A percentile compares a stretch with the other conserved stretches of the same genome.
Conservation (phyloP, 495 filamentous ascomycete genomes). For the Penicillium bovifimosum region DNA sequence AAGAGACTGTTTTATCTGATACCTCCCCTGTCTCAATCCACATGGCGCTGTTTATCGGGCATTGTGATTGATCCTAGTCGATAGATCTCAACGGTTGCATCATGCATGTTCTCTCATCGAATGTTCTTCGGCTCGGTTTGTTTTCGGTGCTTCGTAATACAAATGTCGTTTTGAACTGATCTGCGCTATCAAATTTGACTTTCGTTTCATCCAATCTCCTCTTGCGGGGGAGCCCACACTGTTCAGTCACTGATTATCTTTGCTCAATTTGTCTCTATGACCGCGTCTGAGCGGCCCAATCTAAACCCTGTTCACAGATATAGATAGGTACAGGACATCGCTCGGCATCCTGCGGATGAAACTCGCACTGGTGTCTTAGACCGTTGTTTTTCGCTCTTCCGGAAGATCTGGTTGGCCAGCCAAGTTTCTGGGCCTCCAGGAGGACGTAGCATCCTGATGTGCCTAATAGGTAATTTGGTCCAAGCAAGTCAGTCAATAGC, state of each 20-base stretch:
- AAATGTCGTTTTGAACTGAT: background rate
- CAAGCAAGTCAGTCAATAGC: background rate
- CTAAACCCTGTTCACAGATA: background rate
- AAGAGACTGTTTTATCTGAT: background rate
- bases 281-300: background rate
- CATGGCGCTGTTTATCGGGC: slow-evolving; percentile 2
- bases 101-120: background rate
- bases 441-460: slow-evolving; percentile 13
- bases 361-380: slow-evolving; percentile 1
- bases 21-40: background rate
- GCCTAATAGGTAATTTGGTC: slow-evolving; percentile 11
- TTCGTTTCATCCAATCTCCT: background rate
- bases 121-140: background rate
- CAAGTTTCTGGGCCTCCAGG: background rate
- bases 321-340: background rate
- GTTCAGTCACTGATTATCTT: background rate
- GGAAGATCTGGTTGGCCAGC: background rate
- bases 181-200: slow-evolving; percentile 5
- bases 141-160: slow-evolving; percentile 1
- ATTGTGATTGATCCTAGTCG: background rate
- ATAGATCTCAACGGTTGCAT: slow-evolving; percentile 1
- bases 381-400: background rate
- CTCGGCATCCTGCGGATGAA: slow-evolving; percentile 1
- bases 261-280: background rate
- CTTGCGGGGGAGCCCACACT: background rate